Evolutionary conservation across 768 basidiomycete genomes (phyloP), one percentile per base, ranked within the genome.

Genomic region (Leucogyrophana mollusca): DNA sequence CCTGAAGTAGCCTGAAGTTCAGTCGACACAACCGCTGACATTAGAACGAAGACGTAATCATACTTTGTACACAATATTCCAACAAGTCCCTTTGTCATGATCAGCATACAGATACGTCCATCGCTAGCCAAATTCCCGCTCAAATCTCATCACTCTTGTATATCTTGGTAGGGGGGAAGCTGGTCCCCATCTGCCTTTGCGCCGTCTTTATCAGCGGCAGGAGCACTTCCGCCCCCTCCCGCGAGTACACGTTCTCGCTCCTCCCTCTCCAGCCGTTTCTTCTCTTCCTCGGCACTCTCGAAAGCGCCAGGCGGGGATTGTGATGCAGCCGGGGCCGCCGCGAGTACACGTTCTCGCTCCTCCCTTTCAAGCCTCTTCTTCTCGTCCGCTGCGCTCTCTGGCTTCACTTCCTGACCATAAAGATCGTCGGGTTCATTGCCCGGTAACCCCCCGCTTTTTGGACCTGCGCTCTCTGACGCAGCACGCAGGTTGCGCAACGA

Each of bases 211-310:
- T 56, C 67, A 58, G 62, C 51, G 61, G 68, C 57, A 65, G 41
- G 57, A 37, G 49, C 16, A 9, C 23, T 8, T 9, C 27, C 9
- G 6, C 32, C 51, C 4, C 51, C 62, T 39, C 47, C 57, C 8
- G 40, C 53, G 41, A 78, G 53, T 13, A 82, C 52, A 17, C 76
- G 71, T 53, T 87, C 87, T 42, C 82, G 69, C 55, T 85, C 83
- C 57, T 88, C 84, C 36, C 78, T 76, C 61, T 87, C 83, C 40
- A 80, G 54, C 17, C 82, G 65, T 57, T 65, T 73, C 73, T 83
- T 86, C 72, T 86, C 83, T 4, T 83, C 80, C 40, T 78, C 81
- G 0, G 83, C 80, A 40, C 71, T 72, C 59, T 82, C 78, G 20
- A 63, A 60, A 16, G 49, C 41, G 13, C 61, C 50, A 14, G 58